Evolutionary conservation across 2,329 filamentous ascomycete genomes (phyloP), one percentile per base, ranked within the genome.

Genomic region (Stenocarpella maydis): DNA sequence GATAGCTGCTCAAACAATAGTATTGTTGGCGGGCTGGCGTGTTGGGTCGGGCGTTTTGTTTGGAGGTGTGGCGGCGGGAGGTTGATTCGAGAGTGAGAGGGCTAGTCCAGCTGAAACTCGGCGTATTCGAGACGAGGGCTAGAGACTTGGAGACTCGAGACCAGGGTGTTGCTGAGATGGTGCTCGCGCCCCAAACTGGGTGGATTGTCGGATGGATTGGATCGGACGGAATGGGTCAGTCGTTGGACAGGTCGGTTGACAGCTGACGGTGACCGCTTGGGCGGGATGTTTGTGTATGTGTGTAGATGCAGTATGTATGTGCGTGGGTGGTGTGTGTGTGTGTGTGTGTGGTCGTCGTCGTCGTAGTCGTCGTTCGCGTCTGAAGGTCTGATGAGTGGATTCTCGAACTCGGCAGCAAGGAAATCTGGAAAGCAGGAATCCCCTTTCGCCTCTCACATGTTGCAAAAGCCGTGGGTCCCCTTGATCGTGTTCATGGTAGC

Each of bases 61-160:
- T 10, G 26, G 50, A 28, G 43, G 43, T 17, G 19, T 17, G 49
- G n/a, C 37, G 58, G 26, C 41, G 24, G n/a, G 43, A 63, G 58
- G 43, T 63, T 34, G 28, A 34, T 15, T 63, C 43, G 55, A 61
- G 58, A 60, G 54, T 37, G 19, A 60, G 54, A 49, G 19, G 41
- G 58, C 58, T 63, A 63, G 58, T 49, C 58, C 58, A 63, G 58
- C 58, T 63, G 58, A 49, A 47, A 41, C 58, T 63, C 49, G 58
- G 43, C 58, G 58, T 49, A 24, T 28, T 49, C 43, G 41, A 49
- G 58, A 47, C 58, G 58, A 49, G 58, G 58, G 34, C 19, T 47
- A 21, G 39, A 28, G 54, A 43, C 21, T 34, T 21, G n/a, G 19
- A 37, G 34, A 12, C 34, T 31, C 4, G 4, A 31, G 31, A 31